These are phyloP conservation scores for Tetrapisispora iriomotensis DNA, from an alignment of 805 yeast species.

Conservation along the genomic window DNA sequence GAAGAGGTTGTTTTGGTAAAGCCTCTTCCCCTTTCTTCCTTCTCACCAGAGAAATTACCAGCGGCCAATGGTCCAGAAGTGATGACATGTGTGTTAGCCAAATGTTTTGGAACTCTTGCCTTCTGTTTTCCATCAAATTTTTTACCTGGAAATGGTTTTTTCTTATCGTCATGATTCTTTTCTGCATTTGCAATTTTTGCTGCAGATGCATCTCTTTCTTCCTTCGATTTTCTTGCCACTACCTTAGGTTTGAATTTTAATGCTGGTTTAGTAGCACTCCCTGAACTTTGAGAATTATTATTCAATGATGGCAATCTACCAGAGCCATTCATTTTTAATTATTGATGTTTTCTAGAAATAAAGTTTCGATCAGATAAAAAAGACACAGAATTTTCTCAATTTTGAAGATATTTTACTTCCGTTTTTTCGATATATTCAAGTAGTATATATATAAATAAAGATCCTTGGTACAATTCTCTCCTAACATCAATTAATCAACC, in stretches of 20 bases:
- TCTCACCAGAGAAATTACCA: constrained; percentile 35
- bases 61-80: constrained; percentile 67
- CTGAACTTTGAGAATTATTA: constrained; percentile 2
- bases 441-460: too few relatives aligned
- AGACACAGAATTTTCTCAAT: too few relatives aligned
- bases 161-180: constrained; percentile 9
- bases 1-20: constrained; percentile 12
- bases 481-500: too few relatives aligned
- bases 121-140: constrained; percentile 2
- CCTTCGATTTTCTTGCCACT: constrained; percentile 74
- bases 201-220: constrained; percentile 72
- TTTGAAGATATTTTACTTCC: too few relatives aligned
- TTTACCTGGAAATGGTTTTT: constrained; percentile 5
- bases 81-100: constrained; percentile 47
- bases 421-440: too few relatives aligned
- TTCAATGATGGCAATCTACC: constrained; percentile 28
- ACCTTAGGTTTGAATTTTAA: constrained; percentile 78
- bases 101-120: constrained; percentile 19
- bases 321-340: neutral
- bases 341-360: neutral
- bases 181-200: constrained; percentile 38
- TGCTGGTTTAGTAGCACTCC: constrained; percentile 34
- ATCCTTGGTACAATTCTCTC: too few relatives aligned
- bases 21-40: constrained; percentile 20
- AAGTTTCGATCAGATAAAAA: too few relatives aligned